A percentile compares a stretch with the other conserved stretches of the same genome.
Conservation (phyloP, 2,329 filamentous ascomycete genomes). For the Aspergillus sp. region DNA sequence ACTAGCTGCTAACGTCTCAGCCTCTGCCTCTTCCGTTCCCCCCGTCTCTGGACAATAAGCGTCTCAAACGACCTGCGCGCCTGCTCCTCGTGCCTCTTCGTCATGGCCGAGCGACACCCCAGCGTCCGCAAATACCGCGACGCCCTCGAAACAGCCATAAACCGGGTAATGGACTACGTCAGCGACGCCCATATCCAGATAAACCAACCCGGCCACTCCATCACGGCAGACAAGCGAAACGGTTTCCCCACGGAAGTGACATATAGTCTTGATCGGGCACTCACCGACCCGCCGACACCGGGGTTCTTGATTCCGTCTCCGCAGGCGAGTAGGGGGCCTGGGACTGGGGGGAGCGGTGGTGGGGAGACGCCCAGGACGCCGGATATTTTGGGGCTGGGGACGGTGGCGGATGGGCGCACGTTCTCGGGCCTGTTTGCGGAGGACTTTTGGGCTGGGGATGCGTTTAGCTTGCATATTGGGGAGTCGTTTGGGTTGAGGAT, state of each 20-base stretch:
- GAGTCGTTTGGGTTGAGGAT: constrained; percentile 3
- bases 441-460: constrained; percentile 9
- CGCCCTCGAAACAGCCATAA: constrained; percentile 19
- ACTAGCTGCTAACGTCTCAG: neutral
- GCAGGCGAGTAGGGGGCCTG: neutral
- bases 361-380: neutral
- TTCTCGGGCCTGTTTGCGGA: constrained; percentile 1
- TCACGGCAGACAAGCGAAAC: neutral
- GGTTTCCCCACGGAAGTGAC: neutral
- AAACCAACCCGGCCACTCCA: neutral
- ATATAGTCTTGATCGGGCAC: neutral
- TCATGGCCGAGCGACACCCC: constrained; percentile 23
- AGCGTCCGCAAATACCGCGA: constrained; percentile 21
- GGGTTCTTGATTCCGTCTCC: neutral
- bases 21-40: constrained; percentile 22
- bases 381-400: neutral
- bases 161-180: constrained; percentile 18
- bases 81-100: constrained; percentile 20
- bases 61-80: constrained; percentile 23
- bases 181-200: neutral
- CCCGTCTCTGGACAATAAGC: constrained; percentile 17
- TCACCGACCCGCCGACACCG: neutral
- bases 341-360: neutral
- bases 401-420: neutral
- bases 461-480: constrained; percentile 7